Evolutionary conservation across 192 early-diverging fungal species (phyloP), one percentile per base, ranked within the genome.

Genomic region (Podila minutissima): DNA sequence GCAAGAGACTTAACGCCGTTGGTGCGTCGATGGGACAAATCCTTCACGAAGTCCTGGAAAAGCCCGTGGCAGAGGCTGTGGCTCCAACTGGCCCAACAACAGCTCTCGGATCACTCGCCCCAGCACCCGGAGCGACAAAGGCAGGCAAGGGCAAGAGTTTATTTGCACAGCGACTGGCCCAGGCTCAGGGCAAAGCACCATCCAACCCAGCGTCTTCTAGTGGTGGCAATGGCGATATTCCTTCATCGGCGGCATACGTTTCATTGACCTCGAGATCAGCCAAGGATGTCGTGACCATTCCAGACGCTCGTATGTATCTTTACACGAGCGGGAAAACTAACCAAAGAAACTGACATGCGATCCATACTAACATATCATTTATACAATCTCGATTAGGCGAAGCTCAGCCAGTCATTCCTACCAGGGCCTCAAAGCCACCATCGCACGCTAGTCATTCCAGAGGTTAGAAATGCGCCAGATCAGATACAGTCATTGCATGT

Each of bases 21-120:
- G 71, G 67, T 24, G 59, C 67, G 6, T 81, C 77, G 20, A 73
- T 81, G 67, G 77, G 77, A 26, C 77, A 81, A 46, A 69, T 81
- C 28, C 28, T 81, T n/a, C 49, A 81, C 50, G 77, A 81, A 38
- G 77, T 81, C 26, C 57, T 73, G 8, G 77, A 81, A 41, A 81
- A 81, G 28, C 77, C 77, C 11, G 77, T 69, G 6, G 57, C 28
- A 12, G 67, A 81, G 26, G 77, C 67, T 0, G 62, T 81, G 5
- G 77, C 77, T 32, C 77, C 77, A 22, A 41, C 55, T 0, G 63
- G 22, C 29, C 61, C 77, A 11, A 73, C 77, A 7, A 73, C 67
- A 37, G 69, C 64, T 9, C 49, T 58, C 26, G 77, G 77, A 1
- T 69, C 71, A 11, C 50, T 81, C 7, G 35, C 8, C 1, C 77